These are phyloP conservation scores for Yamagishiella unicocca DNA, from an alignment of 139 green algal genomes.

Conservation along the genomic window DNA sequence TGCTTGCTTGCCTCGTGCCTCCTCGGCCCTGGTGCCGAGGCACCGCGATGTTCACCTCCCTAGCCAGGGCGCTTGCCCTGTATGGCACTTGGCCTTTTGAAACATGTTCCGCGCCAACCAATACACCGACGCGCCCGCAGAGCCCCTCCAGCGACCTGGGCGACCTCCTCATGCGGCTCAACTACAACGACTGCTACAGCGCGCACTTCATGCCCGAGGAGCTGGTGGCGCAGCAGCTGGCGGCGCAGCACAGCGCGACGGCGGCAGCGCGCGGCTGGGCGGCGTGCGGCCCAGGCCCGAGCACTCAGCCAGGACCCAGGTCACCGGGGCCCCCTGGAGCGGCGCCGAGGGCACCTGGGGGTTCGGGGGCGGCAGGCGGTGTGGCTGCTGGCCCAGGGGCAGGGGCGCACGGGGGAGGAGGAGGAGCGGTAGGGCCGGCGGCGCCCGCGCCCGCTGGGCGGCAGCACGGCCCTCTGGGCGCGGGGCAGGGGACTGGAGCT, in stretches of 20 bases:
- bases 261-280: neutral
- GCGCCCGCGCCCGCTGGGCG: too few species aligned
- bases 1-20: too few species aligned
- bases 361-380: neutral
- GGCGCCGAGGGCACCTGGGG: neutral
- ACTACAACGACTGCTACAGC: slow-evolving; percentile 27
- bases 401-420: neutral
- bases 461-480: neutral
- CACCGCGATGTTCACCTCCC: too few species aligned
- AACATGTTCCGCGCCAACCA: too few species aligned
- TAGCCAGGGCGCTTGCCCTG: too few species aligned
- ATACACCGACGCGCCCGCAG: neutral
- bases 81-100: neutral
- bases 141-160: slow-evolving; percentile 18
- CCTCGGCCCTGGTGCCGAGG: too few species aligned
- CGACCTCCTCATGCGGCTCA: slow-evolving; percentile 45
- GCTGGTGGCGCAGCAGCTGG: slow-evolving; percentile 29
- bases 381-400: too few species aligned
- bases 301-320: neutral
- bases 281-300: neutral
- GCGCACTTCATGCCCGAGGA: slow-evolving; percentile 13
- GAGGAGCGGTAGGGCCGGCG: neutral
- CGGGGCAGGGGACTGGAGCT: neutral
- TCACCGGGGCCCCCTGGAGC: neutral
- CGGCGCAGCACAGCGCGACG: neutral